A percentile compares a stretch with the other conserved stretches of the same genome.
Evolutionary conservation across 2,329 filamentous ascomycete species (phyloP).

Genomic region (Cladosporium sp.): DNA sequence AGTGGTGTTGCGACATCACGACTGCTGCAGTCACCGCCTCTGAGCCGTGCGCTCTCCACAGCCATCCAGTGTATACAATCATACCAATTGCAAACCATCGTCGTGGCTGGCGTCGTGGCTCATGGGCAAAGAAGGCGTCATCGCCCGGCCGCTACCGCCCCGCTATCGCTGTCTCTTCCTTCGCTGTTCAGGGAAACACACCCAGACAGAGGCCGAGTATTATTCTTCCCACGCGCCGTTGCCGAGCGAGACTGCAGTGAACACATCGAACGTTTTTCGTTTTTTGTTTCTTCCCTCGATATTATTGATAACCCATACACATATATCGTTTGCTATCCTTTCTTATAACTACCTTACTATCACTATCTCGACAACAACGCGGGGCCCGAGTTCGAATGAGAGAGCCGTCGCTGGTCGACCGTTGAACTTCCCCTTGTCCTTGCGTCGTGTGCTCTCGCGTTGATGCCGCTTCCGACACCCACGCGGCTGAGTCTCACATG

Average conservation of each 20-base stretch:
- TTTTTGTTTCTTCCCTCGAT: neutral
- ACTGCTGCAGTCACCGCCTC: too few species aligned
- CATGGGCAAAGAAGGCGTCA: neutral
- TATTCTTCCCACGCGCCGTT: neutral
- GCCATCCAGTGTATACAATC: neutral
- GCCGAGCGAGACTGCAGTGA: neutral
- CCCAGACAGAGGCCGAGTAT: too few species aligned
- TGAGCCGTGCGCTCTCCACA: too few species aligned
- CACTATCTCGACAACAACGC: too few species aligned
- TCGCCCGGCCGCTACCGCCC: neutral
- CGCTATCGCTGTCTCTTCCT: neutral
- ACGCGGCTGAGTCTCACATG: constrained; percentile 12
- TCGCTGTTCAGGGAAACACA: too few species aligned
- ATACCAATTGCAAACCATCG: too few species aligned
- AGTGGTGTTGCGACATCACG: too few species aligned
- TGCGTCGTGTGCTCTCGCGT: neutral
- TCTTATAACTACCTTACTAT: too few species aligned
- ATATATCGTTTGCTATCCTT: too few species aligned
- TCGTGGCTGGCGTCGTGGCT: neutral
- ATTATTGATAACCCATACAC: neutral
- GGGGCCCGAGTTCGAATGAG: neutral
- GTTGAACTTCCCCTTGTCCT: neutral
- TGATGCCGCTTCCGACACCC: constrained; percentile 10
- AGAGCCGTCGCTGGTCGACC: neutral
- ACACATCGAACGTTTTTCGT: neutral